These are phyloP conservation scores for Astrothelium macrocarpum DNA, from an alignment of 495 filamentous ascomycete species.

Conservation along the genomic window DNA sequence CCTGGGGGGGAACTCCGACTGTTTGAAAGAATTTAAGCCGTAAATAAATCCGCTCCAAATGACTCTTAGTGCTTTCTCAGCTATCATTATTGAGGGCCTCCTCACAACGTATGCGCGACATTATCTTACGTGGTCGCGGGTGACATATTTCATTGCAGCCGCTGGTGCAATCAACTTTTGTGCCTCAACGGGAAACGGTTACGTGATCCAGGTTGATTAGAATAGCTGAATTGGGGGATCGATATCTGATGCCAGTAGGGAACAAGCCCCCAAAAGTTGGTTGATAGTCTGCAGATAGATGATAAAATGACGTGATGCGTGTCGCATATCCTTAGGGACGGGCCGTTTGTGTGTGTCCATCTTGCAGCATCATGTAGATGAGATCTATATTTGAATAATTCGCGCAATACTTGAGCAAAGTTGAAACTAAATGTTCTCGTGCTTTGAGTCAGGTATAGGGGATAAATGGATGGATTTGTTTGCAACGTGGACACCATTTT, in stretches of 20 bases:
- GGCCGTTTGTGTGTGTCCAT: neutral
- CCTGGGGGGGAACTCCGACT: too few species aligned
- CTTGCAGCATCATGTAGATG: neutral
- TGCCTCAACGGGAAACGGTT: neutral
- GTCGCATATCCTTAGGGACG: neutral
- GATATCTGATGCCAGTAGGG: neutral
- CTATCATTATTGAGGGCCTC: too few species aligned
- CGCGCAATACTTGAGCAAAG: neutral
- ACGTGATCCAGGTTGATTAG: neutral
- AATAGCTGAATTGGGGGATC: neutral
- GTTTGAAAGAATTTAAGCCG: too few species aligned
- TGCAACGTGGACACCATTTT: too few species aligned
- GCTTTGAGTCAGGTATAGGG: neutral
- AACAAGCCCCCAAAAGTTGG: neutral
- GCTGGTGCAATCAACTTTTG: neutral
- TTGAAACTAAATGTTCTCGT: neutral
- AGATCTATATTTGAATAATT: neutral
- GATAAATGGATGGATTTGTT: too few species aligned
- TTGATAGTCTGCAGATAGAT: neutral
- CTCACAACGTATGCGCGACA: too few species aligned
- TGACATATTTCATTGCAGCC: too few species aligned
- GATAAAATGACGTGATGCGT: neutral
- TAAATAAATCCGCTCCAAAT: too few species aligned
- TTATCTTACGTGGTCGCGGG: too few species aligned
- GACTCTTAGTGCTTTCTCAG: too few species aligned